Base-by-base conservation (phyloP, 495 filamentous ascomycete genomes). In the Rhypophila decipiens region DNA sequence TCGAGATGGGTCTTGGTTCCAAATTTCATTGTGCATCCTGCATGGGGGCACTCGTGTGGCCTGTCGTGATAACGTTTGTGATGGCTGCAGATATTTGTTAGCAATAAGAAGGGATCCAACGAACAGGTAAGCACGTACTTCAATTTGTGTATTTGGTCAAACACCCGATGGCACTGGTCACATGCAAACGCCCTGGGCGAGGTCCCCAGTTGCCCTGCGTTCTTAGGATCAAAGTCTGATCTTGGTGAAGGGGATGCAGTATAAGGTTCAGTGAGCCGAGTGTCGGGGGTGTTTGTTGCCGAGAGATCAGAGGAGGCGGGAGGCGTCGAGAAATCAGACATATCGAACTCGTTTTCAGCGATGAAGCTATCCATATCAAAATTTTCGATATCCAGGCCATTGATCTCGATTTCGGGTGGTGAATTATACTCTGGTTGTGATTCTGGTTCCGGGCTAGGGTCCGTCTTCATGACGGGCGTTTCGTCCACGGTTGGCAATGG, bases 1-100 rank as follows among this genome's bases (percentile, higher is more conserved):
- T 72, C 68, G 18, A 75, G 60, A 45, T 75, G 72, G 29, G 72
- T 75, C 47, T 73, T 72, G n/a, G 72, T 75, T 41, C 72, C 72
- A 43, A 75, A 75, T 39, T 59, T 62, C 52, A 67, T 71, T 22
- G 58, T 57, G 45, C 72, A 75, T 9, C 59, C 66, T 0, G 57
- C 52, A 18, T 66, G 60, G 5, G 60, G 48, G 49, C 72, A 75
- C 41, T 66, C 65, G 47, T 70, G 71, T 3, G 69, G 69, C 22
- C 69, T 65, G 12, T 72, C 65, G 43, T 75, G 72, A 39, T 75
- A 75, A 10, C 72, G 65, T 18, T 68, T 68, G 51, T 75, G 72
- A 39, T 75, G 72, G 42, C 66, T 69, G 18, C 4, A 12, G 33
- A 40, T 2, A 27, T n/a, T n/a, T n/a, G 21, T 54, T 27, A 53